phyloP scores from a whole-genome alignment of 495 filamentous ascomycete genomes.

The Aspergillus leporis region DNA sequence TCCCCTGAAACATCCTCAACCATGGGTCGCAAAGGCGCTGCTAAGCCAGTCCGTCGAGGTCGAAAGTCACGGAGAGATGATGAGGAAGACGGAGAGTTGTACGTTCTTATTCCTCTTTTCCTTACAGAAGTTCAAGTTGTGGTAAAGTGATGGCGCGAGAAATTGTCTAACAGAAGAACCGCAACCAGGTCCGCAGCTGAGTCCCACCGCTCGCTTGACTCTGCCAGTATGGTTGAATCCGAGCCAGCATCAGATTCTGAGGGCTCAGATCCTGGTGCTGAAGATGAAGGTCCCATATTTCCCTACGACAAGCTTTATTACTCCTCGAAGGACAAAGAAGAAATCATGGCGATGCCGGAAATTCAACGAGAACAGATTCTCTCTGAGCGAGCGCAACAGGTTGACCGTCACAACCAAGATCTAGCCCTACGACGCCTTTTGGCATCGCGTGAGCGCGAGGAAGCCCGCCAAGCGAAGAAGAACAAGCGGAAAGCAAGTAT shows the following conservation, averaged over 20 bases:
- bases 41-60: constrained; percentile 45
- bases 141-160: neutral
- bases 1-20: constrained; percentile 35
- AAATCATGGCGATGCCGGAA: constrained; percentile 85
- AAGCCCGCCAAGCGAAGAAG: constrained; percentile 55
- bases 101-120: constrained; percentile 24
- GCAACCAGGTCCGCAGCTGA: constrained; percentile 56
- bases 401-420: constrained; percentile 79
- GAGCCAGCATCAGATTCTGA: constrained; percentile 69
- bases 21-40: constrained; percentile 49
- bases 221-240: constrained; percentile 88
- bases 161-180: constrained; percentile 17
- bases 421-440: constrained; percentile 79
- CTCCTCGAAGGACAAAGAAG: constrained; percentile 72
- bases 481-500: constrained; percentile 80
- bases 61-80: constrained; percentile 55
- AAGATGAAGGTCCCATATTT: constrained; percentile 67
- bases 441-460: constrained; percentile 64
- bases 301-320: constrained; percentile 87
- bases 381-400: constrained; percentile 80
- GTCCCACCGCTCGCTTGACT: constrained; percentile 76
- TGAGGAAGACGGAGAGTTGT: constrained; percentile 79
- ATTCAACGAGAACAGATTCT: constrained; percentile 87
- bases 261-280: constrained; percentile 48
- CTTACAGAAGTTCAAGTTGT: neutral